These are phyloP conservation scores for Emmonsiellopsis sp. DNA, from an alignment of 2,329 filamentous ascomycete genomes.

Conservation along the genomic window DNA sequence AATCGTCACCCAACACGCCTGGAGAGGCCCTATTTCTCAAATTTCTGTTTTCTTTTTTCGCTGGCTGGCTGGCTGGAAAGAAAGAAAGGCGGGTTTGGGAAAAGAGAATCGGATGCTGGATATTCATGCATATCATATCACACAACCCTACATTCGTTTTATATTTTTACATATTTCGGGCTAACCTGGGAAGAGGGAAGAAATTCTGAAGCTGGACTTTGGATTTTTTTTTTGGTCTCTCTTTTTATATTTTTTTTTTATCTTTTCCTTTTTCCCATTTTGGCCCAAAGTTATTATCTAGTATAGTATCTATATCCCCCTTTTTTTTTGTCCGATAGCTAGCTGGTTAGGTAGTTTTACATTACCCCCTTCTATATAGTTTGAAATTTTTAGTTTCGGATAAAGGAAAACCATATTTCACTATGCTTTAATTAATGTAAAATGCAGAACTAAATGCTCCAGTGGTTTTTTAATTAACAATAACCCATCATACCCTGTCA, in stretches of 20 bases:
- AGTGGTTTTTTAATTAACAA: too few relatives aligned
- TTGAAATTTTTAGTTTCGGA: slow-evolving; percentile 17
- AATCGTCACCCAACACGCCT: slow-evolving; percentile 17
- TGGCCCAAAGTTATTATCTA: slow-evolving; percentile 5
- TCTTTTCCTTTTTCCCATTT: slow-evolving; percentile 12
- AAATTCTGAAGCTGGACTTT: neutral
- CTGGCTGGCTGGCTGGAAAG: slow-evolving; percentile 24
- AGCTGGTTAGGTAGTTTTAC: neutral
- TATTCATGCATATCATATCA: slow-evolving; percentile 3
- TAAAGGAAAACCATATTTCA: slow-evolving; percentile 1
- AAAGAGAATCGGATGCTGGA: slow-evolving; percentile 44
- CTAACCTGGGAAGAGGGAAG: slow-evolving; percentile 9
- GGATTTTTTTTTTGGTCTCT: slow-evolving; percentile 2
- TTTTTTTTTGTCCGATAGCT: neutral
- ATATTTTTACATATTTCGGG: slow-evolving; percentile 20
- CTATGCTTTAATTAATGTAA: neutral
- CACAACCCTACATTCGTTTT: slow-evolving; percentile 6
- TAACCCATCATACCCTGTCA: too few relatives aligned
- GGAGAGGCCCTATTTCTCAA: slow-evolving; percentile 23
- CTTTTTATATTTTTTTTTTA: slow-evolving; percentile 15
- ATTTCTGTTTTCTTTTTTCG: neutral
- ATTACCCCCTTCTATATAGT: slow-evolving; percentile 8
- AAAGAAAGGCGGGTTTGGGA: slow-evolving; percentile 9
- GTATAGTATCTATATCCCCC: neutral
- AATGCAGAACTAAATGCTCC: too few relatives aligned